Evolutionary conservation across 2,329 filamentous ascomycete genomes (phyloP), one percentile per base, ranked within the genome.

Genomic region (Verticillium tricorpus): DNA sequence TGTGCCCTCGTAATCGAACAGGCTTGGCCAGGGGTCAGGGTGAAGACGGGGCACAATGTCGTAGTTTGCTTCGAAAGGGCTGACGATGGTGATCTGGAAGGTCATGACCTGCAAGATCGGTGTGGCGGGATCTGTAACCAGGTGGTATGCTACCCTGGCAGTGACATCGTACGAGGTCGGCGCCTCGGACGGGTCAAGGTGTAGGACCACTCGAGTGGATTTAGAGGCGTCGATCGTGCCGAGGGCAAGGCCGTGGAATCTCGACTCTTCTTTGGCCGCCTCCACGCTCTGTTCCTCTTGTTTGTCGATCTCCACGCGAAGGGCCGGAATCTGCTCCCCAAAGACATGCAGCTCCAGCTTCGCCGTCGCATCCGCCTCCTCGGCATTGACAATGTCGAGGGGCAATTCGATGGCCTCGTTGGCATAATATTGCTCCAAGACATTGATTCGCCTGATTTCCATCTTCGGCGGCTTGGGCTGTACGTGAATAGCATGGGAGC

Each of bases 391-490:
- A 3, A 97, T 78, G 54, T 89, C 85, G 45, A 98, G 80, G 0
- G 82, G 77, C 25, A 98, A 73, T 7, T 79, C 78, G 32, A 97
- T 85, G 0, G 79, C 74, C 76, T 99, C 95, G 68, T 96, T 90
- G 1, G 90, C 91, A 71, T 97, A 98, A 73, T 94, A 96, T 60
- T 93, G 88, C 14, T 86, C 82, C 61, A 83, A 79, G 8, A 89
- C 75, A 50, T 86, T 82, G 2, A 85, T 79, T 11, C 92, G 77
- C 31, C 79, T 83, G 56, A 99, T 85, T 67, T 92, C 88, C 78
- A 99, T 87, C 75, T 97, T 98, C 0, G 95, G 95, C 32, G 94
- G 95, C 66, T 96, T 91, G 1, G 95, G 94, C 60, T 93, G 82
- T 28, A 99, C 87, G 61, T 86, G 88, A 61, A 96, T 84, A 2